Conservation (phyloP, 306 rosid species). For the Citrullus mucosospermus region DNA sequence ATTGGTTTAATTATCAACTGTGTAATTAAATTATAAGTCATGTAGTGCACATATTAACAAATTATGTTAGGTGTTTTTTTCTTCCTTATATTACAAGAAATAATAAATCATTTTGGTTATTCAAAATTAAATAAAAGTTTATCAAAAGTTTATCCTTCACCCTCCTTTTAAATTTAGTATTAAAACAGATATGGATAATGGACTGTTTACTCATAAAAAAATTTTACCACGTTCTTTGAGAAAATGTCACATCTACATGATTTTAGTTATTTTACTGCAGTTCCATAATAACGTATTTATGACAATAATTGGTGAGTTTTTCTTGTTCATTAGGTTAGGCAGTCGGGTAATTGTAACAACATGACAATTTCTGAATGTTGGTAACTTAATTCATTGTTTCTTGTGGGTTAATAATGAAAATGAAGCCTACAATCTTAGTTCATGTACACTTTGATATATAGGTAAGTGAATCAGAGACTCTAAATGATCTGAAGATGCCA, state of each 20-base stretch:
- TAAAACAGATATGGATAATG: neutral
- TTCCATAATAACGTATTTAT: neutral
- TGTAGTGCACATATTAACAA: neutral
- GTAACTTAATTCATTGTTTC: neutral
- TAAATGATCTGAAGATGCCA: conserved; percentile 19
- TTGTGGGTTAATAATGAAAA: neutral
- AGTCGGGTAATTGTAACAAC: neutral
- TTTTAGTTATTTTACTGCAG: neutral
- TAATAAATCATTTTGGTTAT: neutral
- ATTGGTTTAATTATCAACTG: neutral
- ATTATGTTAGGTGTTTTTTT: neutral
- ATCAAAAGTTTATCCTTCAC: neutral
- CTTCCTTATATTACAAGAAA: neutral
- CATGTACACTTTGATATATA: conserved; percentile 4
- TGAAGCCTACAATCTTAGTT: neutral
- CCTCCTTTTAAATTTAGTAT: neutral
- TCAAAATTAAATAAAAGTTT: neutral
- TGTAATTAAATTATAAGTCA: neutral
- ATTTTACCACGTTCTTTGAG: neutral
- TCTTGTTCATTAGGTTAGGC: neutral
- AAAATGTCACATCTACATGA: neutral
- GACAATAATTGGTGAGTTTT: neutral
- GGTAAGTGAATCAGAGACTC: conserved; percentile 40
- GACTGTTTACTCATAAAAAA: neutral
- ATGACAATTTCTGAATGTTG: neutral